Base-by-base conservation (phyloP, 805 yeast species). In the Monosporozyma aerobia region DNA sequence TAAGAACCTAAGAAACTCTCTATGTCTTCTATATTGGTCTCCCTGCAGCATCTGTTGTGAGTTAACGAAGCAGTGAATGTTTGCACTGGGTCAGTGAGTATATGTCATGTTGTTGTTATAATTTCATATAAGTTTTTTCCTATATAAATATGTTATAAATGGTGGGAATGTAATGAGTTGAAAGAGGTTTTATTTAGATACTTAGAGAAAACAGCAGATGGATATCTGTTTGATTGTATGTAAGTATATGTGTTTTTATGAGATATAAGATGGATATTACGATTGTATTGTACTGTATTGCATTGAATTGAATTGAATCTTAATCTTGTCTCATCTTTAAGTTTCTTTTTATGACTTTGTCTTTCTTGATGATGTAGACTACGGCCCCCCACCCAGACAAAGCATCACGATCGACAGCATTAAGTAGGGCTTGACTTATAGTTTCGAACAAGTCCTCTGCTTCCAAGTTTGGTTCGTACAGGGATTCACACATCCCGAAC, bases 361-460 rank as follows among this genome's bases (percentile, higher is more conserved):
- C 98, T 72, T 90, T 90, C 47, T 95, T 87, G 50, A 94, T 81
- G 52, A 94, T 75, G 71, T 92, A 92, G 25, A 94, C 98, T 16
- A 88, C 86, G 8, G 96, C 97, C 64, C 99, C 99, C 97, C 97
- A 94, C 59, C 99, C 99, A 32, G 95, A 84, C 54, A 94, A 77
- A 5, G 97, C 96, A 71, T 94, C 99, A 77, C 99, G 86, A 71
- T 94, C 99, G 39, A 87, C 95, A 19, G 97, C 98, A 68, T 87
- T 89, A 74, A 94, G 75, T 54, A 94, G 74, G 1, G 97, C 92
- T 72, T 94, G 99, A 60, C 95, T 83, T 59, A 90, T 86, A 43
- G 98, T 92, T 71, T 94, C 98, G 66, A 94, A 94, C 60, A 94
- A 75, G 69, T 94, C 97, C 60, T 94, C 98, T 5, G 98, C 90